Base-by-base conservation (phyloP, 305 asterid genomes). In the Vinca major region DNA sequence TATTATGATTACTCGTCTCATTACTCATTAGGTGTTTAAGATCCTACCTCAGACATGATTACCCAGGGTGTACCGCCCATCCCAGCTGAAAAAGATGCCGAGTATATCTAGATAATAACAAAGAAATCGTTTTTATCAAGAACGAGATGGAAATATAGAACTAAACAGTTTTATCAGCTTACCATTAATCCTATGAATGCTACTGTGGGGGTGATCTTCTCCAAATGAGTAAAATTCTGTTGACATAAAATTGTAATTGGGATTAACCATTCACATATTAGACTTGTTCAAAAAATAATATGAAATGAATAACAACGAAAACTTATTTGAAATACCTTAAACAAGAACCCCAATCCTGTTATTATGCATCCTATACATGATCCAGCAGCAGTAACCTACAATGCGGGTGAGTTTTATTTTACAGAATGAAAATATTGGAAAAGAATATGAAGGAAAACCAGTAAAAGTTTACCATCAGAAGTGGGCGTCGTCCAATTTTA, bases 21-120 rank as follows among this genome's bases (percentile, higher is more conserved):
- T 21, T 2, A 36, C 5, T 26, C 33, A 26, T 26, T 26, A 26
- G 21, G 39, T 14, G 26, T 33, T 50, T 39, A 36, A 62, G 13
- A 26, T 4, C 55, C 54, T 73, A 93, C 99, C 97, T 93, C 97
- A 0, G 99, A 89, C 97, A 89, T 91, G 63, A 93, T 84, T 63
- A 93, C 96, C 99, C 99, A 91, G 19, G 99, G 99, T 26, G 90
- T 83, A 52, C 88, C 95, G 64, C 99, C 99, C 89, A 93, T 76
- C 74, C 99, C 99, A 21, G 89, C 80, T 52, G 97, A 88, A 80
- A 91, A 87, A 7, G 91, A 85, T 67, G 89, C 95, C 3, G 86
- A 54, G 64, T 88, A 91, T 68, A 89, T 73, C 99, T 93, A 79
- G 45, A 41, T 45, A 45, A 6, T 19, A 66, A 53, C 33, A 17